These are phyloP conservation scores for Gautieria morchelliformis DNA, from an alignment of 768 basidiomycete genomes.

Conservation along the genomic window DNA sequence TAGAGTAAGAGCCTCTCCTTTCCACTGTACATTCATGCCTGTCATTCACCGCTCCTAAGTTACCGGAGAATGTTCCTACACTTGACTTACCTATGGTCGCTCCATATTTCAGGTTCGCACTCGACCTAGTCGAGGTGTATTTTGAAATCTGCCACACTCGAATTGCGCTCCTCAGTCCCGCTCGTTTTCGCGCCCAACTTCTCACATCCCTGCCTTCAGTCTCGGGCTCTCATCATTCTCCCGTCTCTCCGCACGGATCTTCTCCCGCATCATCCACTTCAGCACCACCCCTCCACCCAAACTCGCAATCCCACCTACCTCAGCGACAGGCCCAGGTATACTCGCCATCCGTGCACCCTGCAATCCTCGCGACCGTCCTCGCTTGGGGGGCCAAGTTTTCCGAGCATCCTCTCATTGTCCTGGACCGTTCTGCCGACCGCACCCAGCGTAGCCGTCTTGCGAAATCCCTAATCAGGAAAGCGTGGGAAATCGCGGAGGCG, in stretches of 20 bases:
- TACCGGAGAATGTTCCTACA: constrained; percentile 9
- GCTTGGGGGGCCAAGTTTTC: constrained; percentile 94
- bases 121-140: constrained; percentile 90
- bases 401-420: constrained; percentile 75
- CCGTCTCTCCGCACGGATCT: not conserved
- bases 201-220: constrained; percentile 20
- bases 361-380: constrained; percentile 75
- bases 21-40: not conserved
- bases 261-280: constrained; percentile 3
- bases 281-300: constrained; percentile 11
- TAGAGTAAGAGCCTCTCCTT: constrained; percentile 51
- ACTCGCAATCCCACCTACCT: constrained; percentile 13
- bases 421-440: constrained; percentile 59
- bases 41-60: not conserved
- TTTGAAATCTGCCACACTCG: constrained; percentile 90
- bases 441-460: constrained; percentile 68
- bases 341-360: constrained; percentile 40
- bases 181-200: constrained; percentile 68
- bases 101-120: constrained; percentile 56
- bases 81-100: constrained; percentile 6
- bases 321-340: constrained; percentile 2
- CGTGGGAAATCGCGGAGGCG: constrained; percentile 79
- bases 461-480: constrained; percentile 66
- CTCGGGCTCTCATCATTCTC: not conserved
- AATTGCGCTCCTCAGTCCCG: constrained; percentile 77